These are phyloP conservation scores for Aspergillus latus DNA, from an alignment of 2,329 filamentous ascomycete genomes.

Conservation along the genomic window DNA sequence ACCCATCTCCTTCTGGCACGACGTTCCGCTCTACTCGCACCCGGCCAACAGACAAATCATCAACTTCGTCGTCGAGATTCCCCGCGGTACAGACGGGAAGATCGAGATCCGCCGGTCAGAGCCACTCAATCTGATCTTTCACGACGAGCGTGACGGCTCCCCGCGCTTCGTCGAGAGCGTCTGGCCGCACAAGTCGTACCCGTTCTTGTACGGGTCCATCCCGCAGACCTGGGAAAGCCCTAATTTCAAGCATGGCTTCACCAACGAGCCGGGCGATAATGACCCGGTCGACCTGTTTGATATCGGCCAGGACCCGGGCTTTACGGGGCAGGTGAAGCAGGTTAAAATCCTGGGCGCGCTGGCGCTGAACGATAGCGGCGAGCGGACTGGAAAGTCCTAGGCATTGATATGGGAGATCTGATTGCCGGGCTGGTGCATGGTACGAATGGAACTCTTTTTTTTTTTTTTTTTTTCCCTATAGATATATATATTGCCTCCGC, in stretches of 20 bases:
- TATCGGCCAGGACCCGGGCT: background rate
- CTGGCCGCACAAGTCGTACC: background rate
- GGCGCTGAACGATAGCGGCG: background rate
- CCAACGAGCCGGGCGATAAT: background rate
- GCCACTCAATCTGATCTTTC: conserved; percentile 1
- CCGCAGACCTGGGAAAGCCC: conserved; percentile 10
- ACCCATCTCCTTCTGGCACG: conserved; percentile 10
- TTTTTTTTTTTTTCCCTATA: background rate
- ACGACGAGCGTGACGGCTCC: background rate
- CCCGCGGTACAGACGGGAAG: background rate
- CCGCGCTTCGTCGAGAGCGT: conserved; percentile 3
- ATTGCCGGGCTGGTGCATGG: background rate
- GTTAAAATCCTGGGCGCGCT: conserved; percentile 5
- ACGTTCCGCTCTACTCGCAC: conserved; percentile 1
- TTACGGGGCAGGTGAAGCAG: background rate
- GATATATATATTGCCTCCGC: too few species aligned
- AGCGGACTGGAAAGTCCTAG: conserved; percentile 8
- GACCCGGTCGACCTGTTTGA: conserved; percentile 8
- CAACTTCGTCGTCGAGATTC: conserved; percentile 9
- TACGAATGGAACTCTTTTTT: background rate
- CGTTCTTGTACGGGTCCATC: conserved; percentile 3
- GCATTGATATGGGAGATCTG: conserved; percentile 1
- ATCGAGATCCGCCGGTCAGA: conserved; percentile 2
- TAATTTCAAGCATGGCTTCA: conserved; percentile 5
- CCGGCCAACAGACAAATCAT: background rate